Percentiles rank a stretch among this genome's conserved stretches.
These are phyloP conservation scores for Inga oerstediana DNA, from an alignment of 306 rosid species.

Conservation along the genomic window DNA sequence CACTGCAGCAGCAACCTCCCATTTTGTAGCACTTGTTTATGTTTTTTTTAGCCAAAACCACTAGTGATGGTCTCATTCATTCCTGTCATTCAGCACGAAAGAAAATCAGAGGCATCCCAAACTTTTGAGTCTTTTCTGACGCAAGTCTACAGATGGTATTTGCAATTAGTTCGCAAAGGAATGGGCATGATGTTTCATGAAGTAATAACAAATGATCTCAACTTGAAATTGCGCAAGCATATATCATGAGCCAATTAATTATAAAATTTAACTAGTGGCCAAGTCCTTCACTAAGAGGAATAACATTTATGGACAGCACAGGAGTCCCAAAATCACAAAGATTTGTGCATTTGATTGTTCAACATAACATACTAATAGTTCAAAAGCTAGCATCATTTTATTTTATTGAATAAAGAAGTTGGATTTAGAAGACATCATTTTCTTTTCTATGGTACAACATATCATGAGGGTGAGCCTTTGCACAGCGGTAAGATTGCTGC, in stretches of 20 bases:
- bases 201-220: slow-evolving; percentile 17
- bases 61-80: slow-evolving; percentile 31
- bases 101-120: not conserved
- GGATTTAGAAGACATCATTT: not conserved
- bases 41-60: slow-evolving; percentile 44
- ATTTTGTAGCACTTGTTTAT: slow-evolving; percentile 45
- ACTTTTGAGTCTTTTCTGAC: not conserved
- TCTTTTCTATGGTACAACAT: not conserved
- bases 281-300: slow-evolving; percentile 5
- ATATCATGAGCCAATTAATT: not conserved
- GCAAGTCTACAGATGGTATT: not conserved
- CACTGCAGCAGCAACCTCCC: slow-evolving; percentile 93
- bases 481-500: not conserved
- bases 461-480: no score
- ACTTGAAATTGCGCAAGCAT: slow-evolving; percentile 13
- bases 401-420: not conserved
- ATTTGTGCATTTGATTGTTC: not conserved
- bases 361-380: not conserved
- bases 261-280: not conserved
- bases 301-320: not conserved
- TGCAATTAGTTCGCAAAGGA: not conserved
- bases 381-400: not conserved
- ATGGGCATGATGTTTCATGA: slow-evolving; percentile 1
- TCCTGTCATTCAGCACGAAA: slow-evolving; percentile 41
- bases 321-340: not conserved